phyloP scores from a whole-genome alignment of 768 basidiomycete species.

The Trametes punicea region DNA sequence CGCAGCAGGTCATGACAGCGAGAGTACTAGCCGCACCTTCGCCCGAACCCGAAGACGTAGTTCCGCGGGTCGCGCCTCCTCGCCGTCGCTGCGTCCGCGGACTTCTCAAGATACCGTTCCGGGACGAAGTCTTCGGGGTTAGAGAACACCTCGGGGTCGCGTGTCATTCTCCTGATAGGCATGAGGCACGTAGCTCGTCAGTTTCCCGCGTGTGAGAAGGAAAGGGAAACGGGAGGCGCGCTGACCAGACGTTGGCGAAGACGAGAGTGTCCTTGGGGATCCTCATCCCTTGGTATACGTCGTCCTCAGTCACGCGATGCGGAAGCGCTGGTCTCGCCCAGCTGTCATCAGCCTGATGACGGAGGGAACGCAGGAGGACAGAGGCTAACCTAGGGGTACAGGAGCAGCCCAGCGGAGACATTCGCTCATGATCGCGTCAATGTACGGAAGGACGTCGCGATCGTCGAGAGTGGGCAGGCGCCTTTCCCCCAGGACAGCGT shows the following conservation, averaged over 20 bases:
- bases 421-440: constrained; percentile 31
- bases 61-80: constrained; percentile 35
- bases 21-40: constrained; percentile 23
- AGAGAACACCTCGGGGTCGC: background rate
- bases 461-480: constrained; percentile 30
- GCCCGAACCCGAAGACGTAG: constrained; percentile 43
- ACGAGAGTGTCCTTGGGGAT: constrained; percentile 22
- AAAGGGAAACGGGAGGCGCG: background rate
- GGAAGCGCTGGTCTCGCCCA: constrained; percentile 3
- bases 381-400: constrained; percentile 24
- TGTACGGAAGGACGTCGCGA: constrained; percentile 26
- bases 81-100: constrained; percentile 21
- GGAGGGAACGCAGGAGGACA: too few relatives aligned
- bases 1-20: background rate
- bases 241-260: constrained; percentile 22
- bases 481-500: constrained; percentile 24
- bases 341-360: too few relatives aligned
- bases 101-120: constrained; percentile 40
- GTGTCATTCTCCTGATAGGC: background rate
- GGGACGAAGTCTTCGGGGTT: constrained; percentile 47
- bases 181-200: too few relatives aligned
- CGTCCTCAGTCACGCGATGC: constrained; percentile 28
- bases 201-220: background rate
- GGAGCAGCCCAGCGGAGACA: constrained; percentile 27
- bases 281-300: constrained; percentile 16